Evolutionary conservation across 108 stramenopile genomes (phyloP).

Genomic region (Cyclotella atomus): DNA sequence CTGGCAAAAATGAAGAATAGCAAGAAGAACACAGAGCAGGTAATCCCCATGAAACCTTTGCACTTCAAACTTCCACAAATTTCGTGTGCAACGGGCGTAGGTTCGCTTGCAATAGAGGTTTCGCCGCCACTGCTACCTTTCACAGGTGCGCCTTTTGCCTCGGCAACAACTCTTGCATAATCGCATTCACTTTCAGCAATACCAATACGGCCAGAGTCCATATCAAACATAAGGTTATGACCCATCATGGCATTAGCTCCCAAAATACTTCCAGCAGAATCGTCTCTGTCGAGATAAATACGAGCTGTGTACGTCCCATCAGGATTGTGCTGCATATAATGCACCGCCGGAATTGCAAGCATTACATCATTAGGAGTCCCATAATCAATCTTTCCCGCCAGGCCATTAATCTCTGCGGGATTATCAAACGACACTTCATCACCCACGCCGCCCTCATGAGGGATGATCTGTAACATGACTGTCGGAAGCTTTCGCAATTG

Average conservation of each 20-base stretch:
- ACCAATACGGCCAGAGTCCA: slow-evolving; percentile 86
- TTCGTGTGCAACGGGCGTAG: neutral
- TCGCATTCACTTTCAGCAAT: slow-evolving; percentile 89
- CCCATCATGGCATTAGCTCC: slow-evolving; percentile 97
- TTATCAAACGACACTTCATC: slow-evolving; percentile 35
- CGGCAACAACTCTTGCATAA: slow-evolving; percentile 33
- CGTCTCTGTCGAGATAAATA: slow-evolving; percentile 67
- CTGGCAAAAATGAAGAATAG: slow-evolving; percentile 38
- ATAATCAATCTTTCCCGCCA: slow-evolving; percentile 73
- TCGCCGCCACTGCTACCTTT: neutral
- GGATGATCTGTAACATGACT: slow-evolving; percentile 70
- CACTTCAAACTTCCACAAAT: slow-evolving; percentile 34
- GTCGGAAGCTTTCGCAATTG: slow-evolving; percentile 70
- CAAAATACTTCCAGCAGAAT: slow-evolving; percentile 83
- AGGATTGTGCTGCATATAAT: slow-evolving; percentile 80
- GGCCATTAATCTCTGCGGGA: slow-evolving; percentile 56
- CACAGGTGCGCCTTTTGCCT: neutral
- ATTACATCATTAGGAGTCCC: slow-evolving; percentile 67
- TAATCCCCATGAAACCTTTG: slow-evolving; percentile 22
- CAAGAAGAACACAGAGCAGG: slow-evolving; percentile 24
- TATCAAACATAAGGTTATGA: slow-evolving; percentile 95
- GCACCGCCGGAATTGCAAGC: slow-evolving; percentile 75
- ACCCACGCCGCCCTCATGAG: slow-evolving; percentile 48
- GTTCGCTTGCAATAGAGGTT: neutral
- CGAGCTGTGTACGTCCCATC: slow-evolving; percentile 64